phyloP scores from a whole-genome alignment of 805 yeast species.

The Limtongozyma cylindracea region DNA sequence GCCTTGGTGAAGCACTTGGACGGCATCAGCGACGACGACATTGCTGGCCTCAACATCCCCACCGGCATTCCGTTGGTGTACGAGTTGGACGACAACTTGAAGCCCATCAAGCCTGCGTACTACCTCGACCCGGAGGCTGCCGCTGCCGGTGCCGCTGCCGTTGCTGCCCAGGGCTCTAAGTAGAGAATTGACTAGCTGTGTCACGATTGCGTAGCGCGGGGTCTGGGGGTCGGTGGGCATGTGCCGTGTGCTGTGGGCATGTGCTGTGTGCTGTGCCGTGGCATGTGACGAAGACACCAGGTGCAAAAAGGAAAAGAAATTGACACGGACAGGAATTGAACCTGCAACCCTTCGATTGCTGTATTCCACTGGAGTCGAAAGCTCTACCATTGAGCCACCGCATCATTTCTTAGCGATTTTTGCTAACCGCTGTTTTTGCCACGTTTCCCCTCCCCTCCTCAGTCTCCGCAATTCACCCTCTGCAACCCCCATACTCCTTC shows the following conservation, averaged over 20 bases:
- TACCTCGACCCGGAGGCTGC: conserved; percentile 99
- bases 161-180: conserved; percentile 76
- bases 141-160: conserved; percentile 98
- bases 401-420: neutral
- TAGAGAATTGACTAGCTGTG: conserved; percentile 1
- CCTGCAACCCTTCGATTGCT: conserved; percentile 2
- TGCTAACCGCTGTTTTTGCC: neutral
- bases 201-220: no score
- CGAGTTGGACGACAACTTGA: conserved; percentile 70
- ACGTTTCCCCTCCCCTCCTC: no score
- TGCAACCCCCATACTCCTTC: no score
- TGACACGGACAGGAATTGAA: conserved; percentile 2
- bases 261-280: no score
- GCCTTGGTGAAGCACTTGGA: conserved; percentile 91
- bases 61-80: conserved; percentile 96
- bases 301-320: no score
- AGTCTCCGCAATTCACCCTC: no score
- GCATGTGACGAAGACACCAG: no score
- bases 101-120: conserved; percentile 82
- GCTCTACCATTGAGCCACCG: conserved; percentile 2
- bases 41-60: conserved; percentile 89
- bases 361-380: conserved; percentile 2
- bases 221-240: no score
- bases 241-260: no score
- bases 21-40: conserved; percentile 73